Percentiles rank a stretch among this genome's conserved stretches.
Conservation (phyloP, 306 rosid genomes). For the Gastrolobium villosum region DNA sequence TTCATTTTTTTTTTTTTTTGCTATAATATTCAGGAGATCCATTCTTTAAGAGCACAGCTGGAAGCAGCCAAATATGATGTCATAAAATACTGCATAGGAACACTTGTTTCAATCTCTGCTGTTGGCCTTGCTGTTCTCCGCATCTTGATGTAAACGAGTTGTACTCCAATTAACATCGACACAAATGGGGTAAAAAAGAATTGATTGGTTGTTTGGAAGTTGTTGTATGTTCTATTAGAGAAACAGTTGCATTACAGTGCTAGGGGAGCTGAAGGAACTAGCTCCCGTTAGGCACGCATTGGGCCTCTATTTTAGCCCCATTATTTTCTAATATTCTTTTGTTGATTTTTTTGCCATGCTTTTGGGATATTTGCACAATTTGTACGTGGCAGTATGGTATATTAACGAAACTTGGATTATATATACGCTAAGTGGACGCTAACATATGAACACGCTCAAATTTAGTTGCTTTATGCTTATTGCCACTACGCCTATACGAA, state of each 20-base stretch:
- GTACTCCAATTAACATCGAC: constrained; percentile 44
- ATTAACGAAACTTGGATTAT: no score
- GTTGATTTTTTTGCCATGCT: constrained; percentile 23
- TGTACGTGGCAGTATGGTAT: constrained; percentile 27
- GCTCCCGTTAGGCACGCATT: constrained; percentile 38
- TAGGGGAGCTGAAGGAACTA: constrained; percentile 32
- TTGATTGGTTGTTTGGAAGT: constrained; percentile 43
- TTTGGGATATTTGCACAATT: constrained; percentile 35
- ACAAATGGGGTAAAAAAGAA: constrained; percentile 18
- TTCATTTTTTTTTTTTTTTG: neutral
- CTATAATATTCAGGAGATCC: constrained; percentile 75
- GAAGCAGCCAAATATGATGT: constrained; percentile 99
- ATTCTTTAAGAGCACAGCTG: constrained; percentile 83
- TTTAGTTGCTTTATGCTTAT: neutral
- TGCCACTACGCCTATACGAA: neutral
- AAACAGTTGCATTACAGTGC: constrained; percentile 29
- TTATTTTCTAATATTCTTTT: constrained; percentile 43
- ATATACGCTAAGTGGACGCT: no score
- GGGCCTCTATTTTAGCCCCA: constrained; percentile 50
- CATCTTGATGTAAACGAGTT: constrained; percentile 66
- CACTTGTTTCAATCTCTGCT: constrained; percentile 94
- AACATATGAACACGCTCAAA: neutral
- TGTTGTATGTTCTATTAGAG: constrained; percentile 41
- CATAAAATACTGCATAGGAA: constrained; percentile 96
- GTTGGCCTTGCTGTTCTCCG: constrained; percentile 96